phyloP scores from a whole-genome alignment of 1,284 basidiomycete species.

The Malassezia restricta region DNA sequence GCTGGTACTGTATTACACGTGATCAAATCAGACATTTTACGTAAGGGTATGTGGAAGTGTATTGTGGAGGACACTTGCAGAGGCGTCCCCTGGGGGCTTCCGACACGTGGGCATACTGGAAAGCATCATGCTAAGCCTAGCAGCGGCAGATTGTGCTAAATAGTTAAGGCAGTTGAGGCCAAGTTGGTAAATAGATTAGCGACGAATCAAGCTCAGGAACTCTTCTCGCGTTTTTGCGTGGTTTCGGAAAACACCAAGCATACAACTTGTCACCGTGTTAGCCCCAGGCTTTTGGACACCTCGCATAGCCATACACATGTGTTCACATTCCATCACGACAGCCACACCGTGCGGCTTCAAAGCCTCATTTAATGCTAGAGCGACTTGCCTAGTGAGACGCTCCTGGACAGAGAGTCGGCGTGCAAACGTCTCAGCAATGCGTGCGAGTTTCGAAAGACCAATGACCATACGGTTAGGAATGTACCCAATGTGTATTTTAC shows the following conservation, averaged over 20 bases:
- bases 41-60: neutral
- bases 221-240: slow-evolving; percentile 97
- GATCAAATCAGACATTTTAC: neutral
- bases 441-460: slow-evolving; percentile 89
- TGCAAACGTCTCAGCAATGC: slow-evolving; percentile 95
- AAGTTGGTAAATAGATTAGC: neutral
- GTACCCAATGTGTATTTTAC: slow-evolving; percentile 67
- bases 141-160: too few relatives aligned
- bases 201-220: slow-evolving; percentile 46
- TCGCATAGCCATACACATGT: slow-evolving; percentile 99
- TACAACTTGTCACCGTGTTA: slow-evolving; percentile 91
- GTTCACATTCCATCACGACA: slow-evolving; percentile 65
- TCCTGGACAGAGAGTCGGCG: slow-evolving; percentile 94
- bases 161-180: too few relatives aligned
- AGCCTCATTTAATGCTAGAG: slow-evolving; percentile 89
- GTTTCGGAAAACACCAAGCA: slow-evolving; percentile 93
- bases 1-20: slow-evolving; percentile 17
- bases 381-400: slow-evolving; percentile 92
- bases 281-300: slow-evolving; percentile 97
- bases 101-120: too few relatives aligned
- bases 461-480: slow-evolving; percentile 92
- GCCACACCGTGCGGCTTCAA: slow-evolving; percentile 95
- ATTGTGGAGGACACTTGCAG: neutral
- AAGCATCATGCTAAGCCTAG: too few relatives aligned
- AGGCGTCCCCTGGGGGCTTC: too few relatives aligned